Percentiles rank a stretch among this genome's conserved stretches.
These are phyloP conservation scores for Aspergillus chevalieri DNA, from an alignment of 2,329 filamentous ascomycete species.

Conservation along the genomic window DNA sequence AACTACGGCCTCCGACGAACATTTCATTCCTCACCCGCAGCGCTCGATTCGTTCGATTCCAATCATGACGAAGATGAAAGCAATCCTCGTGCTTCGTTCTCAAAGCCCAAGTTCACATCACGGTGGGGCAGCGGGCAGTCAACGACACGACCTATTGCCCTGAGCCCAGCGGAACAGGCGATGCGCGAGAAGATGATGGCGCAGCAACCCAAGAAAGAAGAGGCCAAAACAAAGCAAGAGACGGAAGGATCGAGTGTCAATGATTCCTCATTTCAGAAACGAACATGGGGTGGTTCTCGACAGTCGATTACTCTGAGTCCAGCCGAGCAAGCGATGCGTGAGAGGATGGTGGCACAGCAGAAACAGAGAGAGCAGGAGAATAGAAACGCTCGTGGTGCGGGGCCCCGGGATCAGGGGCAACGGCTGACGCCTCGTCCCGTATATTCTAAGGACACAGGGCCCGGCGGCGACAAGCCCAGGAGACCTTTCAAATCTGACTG, in stretches of 20 bases:
- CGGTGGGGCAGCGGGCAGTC: constrained; percentile 15
- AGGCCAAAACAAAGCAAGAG: neutral
- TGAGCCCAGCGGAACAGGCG: neutral
- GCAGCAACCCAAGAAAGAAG: neutral
- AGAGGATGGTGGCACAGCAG: constrained; percentile 16
- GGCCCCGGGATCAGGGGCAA: neutral
- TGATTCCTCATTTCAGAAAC: constrained; percentile 10
- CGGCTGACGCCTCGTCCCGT: neutral
- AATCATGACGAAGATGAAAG: constrained; percentile 14
- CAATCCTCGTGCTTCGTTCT: constrained; percentile 5
- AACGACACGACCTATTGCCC: neutral
- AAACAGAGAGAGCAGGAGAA: constrained; percentile 1
- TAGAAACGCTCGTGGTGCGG: neutral
- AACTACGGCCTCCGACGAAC: constrained; percentile 21
- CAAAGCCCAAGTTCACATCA: constrained; percentile 23
- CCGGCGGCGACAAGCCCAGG: constrained; percentile 3
- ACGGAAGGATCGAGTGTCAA: neutral
- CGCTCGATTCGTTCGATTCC: constrained; percentile 23
- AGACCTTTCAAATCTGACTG: constrained; percentile 15
- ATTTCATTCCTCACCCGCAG: constrained; percentile 27
- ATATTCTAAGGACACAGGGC: constrained; percentile 1
- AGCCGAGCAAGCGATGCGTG: constrained; percentile 27
- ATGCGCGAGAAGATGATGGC: neutral
- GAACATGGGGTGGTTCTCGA: constrained; percentile 4
- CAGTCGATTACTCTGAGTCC: constrained; percentile 23